Evolutionary conservation across 2,329 filamentous ascomycete genomes (phyloP).

Genomic region (Westerdykella ornata): DNA sequence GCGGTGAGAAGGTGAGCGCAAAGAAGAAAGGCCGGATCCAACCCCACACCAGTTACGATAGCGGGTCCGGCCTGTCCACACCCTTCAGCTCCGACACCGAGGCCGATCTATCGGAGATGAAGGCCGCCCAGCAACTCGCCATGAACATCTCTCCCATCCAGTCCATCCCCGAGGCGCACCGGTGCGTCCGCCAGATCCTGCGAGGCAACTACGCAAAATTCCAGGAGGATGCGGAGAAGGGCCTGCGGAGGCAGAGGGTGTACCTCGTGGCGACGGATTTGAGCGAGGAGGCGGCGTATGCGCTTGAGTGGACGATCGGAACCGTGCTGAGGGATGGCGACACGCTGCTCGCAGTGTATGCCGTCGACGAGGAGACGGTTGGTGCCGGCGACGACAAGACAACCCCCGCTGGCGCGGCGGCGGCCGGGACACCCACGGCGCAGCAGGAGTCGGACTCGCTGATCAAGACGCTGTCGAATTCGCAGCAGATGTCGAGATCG

Average conservation of each 20-base stretch:
- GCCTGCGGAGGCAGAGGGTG: constrained; percentile 71
- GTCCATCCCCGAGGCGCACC: constrained; percentile 66
- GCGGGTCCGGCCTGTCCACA: constrained; percentile 52
- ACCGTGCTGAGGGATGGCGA: constrained; percentile 92
- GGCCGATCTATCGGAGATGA: constrained; percentile 75
- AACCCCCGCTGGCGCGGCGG: constrained; percentile 46
- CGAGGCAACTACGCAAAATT: constrained; percentile 77
- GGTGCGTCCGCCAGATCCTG: constrained; percentile 82
- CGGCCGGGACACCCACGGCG: constrained; percentile 66
- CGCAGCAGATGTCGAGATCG: constrained; percentile 29
- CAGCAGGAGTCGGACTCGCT: constrained; percentile 70
- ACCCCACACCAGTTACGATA: constrained; percentile 78
- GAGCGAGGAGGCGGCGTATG: constrained; percentile 89
- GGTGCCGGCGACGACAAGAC: constrained; percentile 43
- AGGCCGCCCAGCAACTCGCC: constrained; percentile 75
- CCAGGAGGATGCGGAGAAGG: constrained; percentile 69
- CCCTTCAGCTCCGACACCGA: constrained; percentile 80
- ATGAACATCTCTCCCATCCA: constrained; percentile 75
- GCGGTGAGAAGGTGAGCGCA: constrained; percentile 50
- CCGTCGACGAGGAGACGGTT: constrained; percentile 73
- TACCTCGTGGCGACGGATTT: constrained; percentile 95
- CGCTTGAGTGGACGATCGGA: constrained; percentile 94
- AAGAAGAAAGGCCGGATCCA: constrained; percentile 58
- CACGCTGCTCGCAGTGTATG: constrained; percentile 87
- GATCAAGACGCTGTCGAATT: constrained; percentile 56